Evolutionary conservation across 305 asterid species (phyloP).

Genomic region (Fraxinus ornus): DNA sequence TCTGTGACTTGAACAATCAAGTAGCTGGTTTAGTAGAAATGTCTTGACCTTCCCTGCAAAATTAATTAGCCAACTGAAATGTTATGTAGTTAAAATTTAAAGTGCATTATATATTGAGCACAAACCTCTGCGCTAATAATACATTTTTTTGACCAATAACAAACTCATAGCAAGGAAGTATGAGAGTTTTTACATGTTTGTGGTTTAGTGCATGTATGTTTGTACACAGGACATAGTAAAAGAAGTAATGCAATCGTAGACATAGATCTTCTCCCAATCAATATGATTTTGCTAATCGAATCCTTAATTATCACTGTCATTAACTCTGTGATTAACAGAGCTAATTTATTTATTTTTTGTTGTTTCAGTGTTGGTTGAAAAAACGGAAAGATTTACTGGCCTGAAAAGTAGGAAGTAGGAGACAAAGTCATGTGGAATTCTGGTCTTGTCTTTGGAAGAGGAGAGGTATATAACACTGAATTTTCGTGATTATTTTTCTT

Average conservation of each 20-base stretch:
- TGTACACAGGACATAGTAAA: background rate
- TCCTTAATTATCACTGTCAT: background rate
- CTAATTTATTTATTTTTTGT: constrained; percentile 14
- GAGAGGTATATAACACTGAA: constrained; percentile 56
- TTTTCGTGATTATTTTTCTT: constrained; percentile 9
- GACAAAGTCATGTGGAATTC: constrained; percentile 78
- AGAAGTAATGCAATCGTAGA: background rate
- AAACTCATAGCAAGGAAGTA: background rate
- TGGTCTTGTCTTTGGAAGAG: constrained; percentile 74
- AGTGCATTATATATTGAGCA: background rate
- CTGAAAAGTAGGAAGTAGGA: constrained; percentile 48
- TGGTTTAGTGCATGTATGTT: background rate
- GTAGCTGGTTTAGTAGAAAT: no score
- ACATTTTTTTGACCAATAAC: background rate
- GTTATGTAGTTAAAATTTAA: background rate
- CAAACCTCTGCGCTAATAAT: background rate
- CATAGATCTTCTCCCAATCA: background rate
- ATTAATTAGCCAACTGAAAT: background rate
- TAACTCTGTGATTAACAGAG: background rate
- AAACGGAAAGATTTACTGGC: constrained; percentile 70
- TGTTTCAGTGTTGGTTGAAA: constrained; percentile 86
- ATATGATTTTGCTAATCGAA: background rate
- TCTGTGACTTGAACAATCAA: no score
- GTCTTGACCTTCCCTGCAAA: no score
- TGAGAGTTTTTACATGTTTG: background rate